A percentile compares a stretch with the other conserved stretches of the same genome.
phyloP scores from a whole-genome alignment of 2,329 filamentous ascomycete genomes.

The Epichloe typhina region DNA sequence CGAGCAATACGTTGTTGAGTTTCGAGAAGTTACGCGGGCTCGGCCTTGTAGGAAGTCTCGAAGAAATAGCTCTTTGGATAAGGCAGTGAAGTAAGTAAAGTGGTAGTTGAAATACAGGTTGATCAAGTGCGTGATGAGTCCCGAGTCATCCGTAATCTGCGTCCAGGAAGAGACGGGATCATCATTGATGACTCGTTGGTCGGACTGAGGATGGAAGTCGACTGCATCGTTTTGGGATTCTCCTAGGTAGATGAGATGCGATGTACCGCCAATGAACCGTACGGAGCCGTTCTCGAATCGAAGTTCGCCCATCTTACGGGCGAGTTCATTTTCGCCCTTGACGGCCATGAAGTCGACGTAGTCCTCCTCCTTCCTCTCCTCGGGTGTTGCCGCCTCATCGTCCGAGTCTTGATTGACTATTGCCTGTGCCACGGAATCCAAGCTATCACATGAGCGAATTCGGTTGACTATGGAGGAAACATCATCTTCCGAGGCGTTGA shows the following conservation, averaged over 20 bases:
- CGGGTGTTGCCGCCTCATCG: constrained; percentile 15
- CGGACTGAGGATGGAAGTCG: constrained; percentile 27
- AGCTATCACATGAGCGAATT: constrained; percentile 73
- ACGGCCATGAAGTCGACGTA: constrained; percentile 26
- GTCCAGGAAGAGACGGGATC: constrained; percentile 81
- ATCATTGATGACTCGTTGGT: constrained; percentile 38
- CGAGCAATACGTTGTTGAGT: constrained; percentile 64
- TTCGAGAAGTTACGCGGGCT: constrained; percentile 34
- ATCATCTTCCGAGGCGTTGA: constrained; percentile 82
- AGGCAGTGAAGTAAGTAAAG: constrained; percentile 87
- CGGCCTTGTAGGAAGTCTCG: constrained; percentile 68
- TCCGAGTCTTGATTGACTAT: constrained; percentile 31
- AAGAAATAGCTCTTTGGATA: constrained; percentile 78
- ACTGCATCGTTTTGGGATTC: constrained; percentile 25
- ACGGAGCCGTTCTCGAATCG: constrained; percentile 76
- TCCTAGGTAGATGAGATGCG: constrained; percentile 75
- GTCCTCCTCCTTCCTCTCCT: constrained; percentile 26
- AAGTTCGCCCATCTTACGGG: constrained; percentile 86
- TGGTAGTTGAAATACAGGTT: constrained; percentile 99
- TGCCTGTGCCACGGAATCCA: constrained; percentile 42
- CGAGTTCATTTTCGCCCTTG: constrained; percentile 63
- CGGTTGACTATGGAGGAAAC: constrained; percentile 68
- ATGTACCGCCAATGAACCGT: constrained; percentile 87
- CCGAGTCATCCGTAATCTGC: constrained; percentile 63
- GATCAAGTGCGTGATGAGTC: constrained; percentile 73